Evolutionary conservation across 2,329 filamentous ascomycete genomes (phyloP), one percentile per base, ranked within the genome.

Genomic region (Penicillium sclerotigenum): DNA sequence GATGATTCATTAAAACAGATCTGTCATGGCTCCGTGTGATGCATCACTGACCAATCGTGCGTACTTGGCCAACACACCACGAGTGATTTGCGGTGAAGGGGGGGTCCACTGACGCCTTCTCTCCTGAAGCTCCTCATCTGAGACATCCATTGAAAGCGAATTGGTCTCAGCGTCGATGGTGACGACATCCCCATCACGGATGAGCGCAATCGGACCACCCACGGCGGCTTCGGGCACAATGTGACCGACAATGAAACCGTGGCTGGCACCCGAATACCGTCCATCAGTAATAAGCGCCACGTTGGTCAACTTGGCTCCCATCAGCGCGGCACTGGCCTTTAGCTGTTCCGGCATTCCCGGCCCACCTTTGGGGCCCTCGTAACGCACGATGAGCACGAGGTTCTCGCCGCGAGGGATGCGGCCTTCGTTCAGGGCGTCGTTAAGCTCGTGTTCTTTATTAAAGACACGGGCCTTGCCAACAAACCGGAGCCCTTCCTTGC

Each of bases 341-440:
- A 97, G 82, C 75, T 96, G 91, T 75, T 97, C 93, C 2, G 92
- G 93, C 93, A 97, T 97, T 41, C 93, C 93, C 0, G 93, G 93
- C 0, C 93, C 93, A 59, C 93, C 93, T 71, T 90, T 92, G 13
- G 93, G 93, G 0, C 93, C 93, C 72, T 97, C 93, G 71, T 97
- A 97, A 22, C 93, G 87, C 52, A 97, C 91, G 31, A 97, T 86
- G 28, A 97, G 79, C 20, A 97, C 93, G 14, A 96, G 81, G 69
- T 95, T 94, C 69, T 94, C 90, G 58, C 84, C 84, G 34, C 85
- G 84, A 0, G 85, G 83, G 45, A 91, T 88, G 47, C 87, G 81
- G 52, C 91, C 87, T 20, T 78, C 78, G 24, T 85, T 87, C 13
- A 97, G 80, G 0, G 92, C 91, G 0, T 80, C 76, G 71, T 95